Conservation (phyloP, 2,329 filamentous ascomycete species). For the Talaromyces funiculosus region DNA sequence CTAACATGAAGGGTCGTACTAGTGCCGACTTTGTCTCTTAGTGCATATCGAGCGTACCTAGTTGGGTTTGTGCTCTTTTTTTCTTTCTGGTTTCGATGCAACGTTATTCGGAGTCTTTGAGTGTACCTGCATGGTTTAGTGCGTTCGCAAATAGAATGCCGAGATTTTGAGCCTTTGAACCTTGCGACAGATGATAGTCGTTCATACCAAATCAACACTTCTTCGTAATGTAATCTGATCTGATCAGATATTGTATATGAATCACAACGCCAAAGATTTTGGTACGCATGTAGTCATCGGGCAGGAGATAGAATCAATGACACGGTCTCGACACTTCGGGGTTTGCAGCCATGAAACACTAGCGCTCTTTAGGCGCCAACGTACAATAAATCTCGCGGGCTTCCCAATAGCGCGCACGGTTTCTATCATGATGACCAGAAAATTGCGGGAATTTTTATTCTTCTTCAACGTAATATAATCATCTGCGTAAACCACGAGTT, state of each 20-base stretch:
- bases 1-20: background rate
- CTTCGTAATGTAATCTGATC: background rate
- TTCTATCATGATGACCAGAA: too few relatives aligned
- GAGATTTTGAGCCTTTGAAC: background rate
- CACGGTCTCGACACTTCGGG: background rate
- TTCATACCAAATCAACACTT: too few relatives aligned
- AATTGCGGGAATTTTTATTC: background rate
- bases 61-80: background rate
- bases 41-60: background rate
- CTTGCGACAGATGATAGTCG: too few relatives aligned
- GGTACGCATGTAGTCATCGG: background rate
- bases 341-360: background rate
- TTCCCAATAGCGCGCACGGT: too few relatives aligned
- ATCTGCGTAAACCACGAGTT: background rate
- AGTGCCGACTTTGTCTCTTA: background rate
- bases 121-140: background rate
- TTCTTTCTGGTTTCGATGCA: background rate
- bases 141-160: background rate
- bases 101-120: too few relatives aligned
- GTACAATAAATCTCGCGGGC: background rate
- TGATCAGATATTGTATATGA: background rate
- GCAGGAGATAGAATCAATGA: background rate
- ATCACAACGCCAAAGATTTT: background rate
- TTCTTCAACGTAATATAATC: background rate
- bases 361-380: background rate